These are phyloP conservation scores for Irpex rosettiformis DNA, from an alignment of 1,284 basidiomycete species.

Conservation along the genomic window DNA sequence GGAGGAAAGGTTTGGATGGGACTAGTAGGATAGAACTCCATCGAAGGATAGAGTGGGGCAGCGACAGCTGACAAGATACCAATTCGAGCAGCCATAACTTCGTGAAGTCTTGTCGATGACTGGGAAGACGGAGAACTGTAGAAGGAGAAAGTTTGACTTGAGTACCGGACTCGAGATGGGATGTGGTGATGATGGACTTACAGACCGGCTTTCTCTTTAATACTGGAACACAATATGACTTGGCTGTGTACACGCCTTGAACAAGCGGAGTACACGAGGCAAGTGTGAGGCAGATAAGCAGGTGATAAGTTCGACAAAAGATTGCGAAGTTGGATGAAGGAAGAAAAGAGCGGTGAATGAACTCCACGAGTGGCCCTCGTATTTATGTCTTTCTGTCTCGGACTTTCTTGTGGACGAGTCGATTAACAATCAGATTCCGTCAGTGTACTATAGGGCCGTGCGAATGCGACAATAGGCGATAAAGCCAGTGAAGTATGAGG, in stretches of 20 bases:
- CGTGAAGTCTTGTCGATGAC: not conserved
- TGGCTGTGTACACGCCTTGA: slow-evolving; percentile 8
- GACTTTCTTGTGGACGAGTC: not conserved
- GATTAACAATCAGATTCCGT: not conserved
- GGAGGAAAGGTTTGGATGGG: slow-evolving; percentile 26
- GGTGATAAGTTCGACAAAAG: not conserved
- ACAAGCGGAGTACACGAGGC: slow-evolving; percentile 12
- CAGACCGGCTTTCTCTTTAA: slow-evolving; percentile 4
- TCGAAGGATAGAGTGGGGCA: not conserved
- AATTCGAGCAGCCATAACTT: slow-evolving; percentile 3
- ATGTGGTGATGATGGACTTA: slow-evolving; percentile 1
- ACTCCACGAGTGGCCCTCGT: not conserved
- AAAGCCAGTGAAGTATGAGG: not conserved
- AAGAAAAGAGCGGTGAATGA: not conserved
- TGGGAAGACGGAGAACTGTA: slow-evolving; percentile 1
- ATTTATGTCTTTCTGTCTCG: not conserved
- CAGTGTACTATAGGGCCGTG: not conserved
- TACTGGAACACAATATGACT: not conserved
- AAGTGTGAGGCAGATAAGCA: not conserved
- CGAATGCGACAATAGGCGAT: not conserved
- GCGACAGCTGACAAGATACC: not conserved
- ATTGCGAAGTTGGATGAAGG: not conserved
- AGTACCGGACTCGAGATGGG: slow-evolving; percentile 14
- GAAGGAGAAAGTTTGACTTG: not conserved
- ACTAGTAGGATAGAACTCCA: slow-evolving; percentile 20